These are phyloP conservation scores for Cladosporium oxysporum DNA, from an alignment of 2,329 filamentous ascomycete genomes.

Conservation along the genomic window DNA sequence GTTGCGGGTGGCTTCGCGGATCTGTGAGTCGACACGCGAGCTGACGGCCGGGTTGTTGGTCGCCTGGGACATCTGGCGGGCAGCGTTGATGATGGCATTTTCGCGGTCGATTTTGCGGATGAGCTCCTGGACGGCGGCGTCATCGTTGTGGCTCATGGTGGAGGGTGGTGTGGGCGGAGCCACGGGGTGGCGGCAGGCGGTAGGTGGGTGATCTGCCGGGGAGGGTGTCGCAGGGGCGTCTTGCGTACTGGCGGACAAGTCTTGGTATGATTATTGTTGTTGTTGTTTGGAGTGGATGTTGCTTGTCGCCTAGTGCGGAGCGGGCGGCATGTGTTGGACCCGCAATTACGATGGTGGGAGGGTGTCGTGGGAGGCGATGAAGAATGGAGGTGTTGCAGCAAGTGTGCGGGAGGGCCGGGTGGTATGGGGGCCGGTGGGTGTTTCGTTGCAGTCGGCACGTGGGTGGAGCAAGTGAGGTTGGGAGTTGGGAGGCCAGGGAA, in stretches of 20 bases:
- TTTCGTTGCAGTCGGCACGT: constrained; percentile 11
- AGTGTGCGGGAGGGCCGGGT: constrained; percentile 4
- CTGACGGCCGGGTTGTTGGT: constrained; percentile 91
- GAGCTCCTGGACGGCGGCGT: constrained; percentile 73
- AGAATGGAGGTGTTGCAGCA: constrained; percentile 2
- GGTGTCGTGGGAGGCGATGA: background rate
- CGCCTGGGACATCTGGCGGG: constrained; percentile 91
- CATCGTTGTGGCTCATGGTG: constrained; percentile 58
- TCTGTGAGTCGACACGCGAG: constrained; percentile 87
- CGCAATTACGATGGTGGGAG: constrained; percentile 17
- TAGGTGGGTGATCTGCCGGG: background rate
- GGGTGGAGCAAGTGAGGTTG: constrained; percentile 22
- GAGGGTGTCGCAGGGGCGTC: background rate
- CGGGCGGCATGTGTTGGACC: constrained; percentile 19
- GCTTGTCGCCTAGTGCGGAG: constrained; percentile 19
- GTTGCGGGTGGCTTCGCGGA: constrained; percentile 89
- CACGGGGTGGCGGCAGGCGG: constrained; percentile 15
- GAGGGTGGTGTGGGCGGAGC: constrained; percentile 29
- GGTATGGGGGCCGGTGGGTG: constrained; percentile 6
- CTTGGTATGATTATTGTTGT: background rate
- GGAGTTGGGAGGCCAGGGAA: background rate
- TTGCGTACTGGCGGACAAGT: background rate
- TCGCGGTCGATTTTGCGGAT: constrained; percentile 97
- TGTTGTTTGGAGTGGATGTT: constrained; percentile 9
- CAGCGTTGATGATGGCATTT: constrained; percentile 90